These are phyloP conservation scores for Ilex asprella DNA, from an alignment of 257 asterid species.

Conservation along the genomic window DNA sequence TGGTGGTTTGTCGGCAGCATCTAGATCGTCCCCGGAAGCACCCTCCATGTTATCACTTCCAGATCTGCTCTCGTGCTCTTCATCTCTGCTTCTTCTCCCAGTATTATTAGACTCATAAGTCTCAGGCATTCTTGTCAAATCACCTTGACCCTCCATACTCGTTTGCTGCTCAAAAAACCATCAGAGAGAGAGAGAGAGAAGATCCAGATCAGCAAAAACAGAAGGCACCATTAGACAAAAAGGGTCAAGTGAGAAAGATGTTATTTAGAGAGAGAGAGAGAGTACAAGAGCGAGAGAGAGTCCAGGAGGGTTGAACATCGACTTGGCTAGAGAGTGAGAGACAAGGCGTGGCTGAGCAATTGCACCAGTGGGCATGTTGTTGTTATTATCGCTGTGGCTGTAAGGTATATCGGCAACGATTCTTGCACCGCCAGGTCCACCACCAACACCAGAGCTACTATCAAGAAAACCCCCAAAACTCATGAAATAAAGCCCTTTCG, in stretches of 20 bases:
- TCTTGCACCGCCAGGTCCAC: conserved; percentile 57
- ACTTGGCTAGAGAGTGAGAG: conserved; percentile 46
- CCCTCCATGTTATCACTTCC: conserved; percentile 91
- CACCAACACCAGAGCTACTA: conserved; percentile 50
- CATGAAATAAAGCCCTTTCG: conserved; percentile 42
- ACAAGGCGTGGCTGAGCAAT: conserved; percentile 44
- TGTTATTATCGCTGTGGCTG: conserved; percentile 17
- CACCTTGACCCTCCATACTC: conserved; percentile 73
- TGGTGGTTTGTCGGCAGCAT: conserved; percentile 71
- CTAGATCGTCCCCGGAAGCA: conserved; percentile 85
- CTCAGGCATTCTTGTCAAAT: conserved; percentile 41
- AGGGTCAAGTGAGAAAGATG: conserved; percentile 1
- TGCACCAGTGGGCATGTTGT: conserved; percentile 46
- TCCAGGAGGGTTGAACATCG: conserved; percentile 76
- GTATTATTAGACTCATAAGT: conserved; percentile 37
- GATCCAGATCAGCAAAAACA: neutral
- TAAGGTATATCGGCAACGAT: conserved; percentile 50
- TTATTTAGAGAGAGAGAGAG: neutral
- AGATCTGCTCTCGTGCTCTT: conserved; percentile 95
- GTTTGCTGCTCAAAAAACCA: conserved; percentile 44
- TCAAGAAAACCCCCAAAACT: conserved; percentile 93
- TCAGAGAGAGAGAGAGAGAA: neutral
- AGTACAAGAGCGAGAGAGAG: conserved; percentile 92
- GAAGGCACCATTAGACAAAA: neutral
- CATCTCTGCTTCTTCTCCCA: conserved; percentile 70